Conservation (phyloP, 2,329 filamentous ascomycete species). For the Cladosporium sp. region DNA sequence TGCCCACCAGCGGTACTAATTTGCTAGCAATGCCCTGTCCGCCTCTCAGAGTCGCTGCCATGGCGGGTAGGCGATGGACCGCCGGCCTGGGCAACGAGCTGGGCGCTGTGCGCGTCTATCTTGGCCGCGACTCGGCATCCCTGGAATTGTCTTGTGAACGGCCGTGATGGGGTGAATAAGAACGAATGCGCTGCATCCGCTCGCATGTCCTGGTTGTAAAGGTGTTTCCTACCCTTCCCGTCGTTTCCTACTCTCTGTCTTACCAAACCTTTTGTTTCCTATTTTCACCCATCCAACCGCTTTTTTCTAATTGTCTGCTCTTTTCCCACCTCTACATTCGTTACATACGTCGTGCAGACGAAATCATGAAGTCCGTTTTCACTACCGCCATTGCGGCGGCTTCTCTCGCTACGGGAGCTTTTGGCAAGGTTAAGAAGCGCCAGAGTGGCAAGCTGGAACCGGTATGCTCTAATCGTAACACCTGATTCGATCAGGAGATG, state of each 20-base stretch:
- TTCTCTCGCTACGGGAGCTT: conserved; percentile 9
- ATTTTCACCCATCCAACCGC: not conserved
- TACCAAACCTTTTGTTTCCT: not conserved
- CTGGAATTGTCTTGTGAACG: conserved; percentile 14
- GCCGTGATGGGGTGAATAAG: conserved; percentile 9
- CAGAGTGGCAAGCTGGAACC: conserved; percentile 8
- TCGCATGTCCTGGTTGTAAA: not conserved
- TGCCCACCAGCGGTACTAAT: not conserved
- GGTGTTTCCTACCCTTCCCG: conserved; percentile 6
- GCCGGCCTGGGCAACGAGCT: not conserved
- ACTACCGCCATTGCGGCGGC: conserved; percentile 9
- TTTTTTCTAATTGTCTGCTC: conserved; percentile 7
- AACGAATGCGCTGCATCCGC: not conserved
- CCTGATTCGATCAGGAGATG: not conserved
- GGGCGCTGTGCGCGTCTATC: conserved; percentile 9
- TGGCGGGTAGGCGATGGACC: not conserved
- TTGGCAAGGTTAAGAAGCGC: conserved; percentile 7
- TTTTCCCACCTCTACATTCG: conserved; percentile 1
- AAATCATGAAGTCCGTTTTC: conserved; percentile 13
- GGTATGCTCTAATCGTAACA: not conserved
- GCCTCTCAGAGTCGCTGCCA: not conserved
- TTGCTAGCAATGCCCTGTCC: not conserved
- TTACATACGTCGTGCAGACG: conserved; percentile 3
- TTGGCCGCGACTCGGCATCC: conserved; percentile 11
- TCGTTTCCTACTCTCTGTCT: conserved; percentile 4